A percentile compares a stretch with the other conserved stretches of the same genome.
Evolutionary conservation across 805 yeast genomes (phyloP).

Genomic region (Wickerhamomyces alni): DNA sequence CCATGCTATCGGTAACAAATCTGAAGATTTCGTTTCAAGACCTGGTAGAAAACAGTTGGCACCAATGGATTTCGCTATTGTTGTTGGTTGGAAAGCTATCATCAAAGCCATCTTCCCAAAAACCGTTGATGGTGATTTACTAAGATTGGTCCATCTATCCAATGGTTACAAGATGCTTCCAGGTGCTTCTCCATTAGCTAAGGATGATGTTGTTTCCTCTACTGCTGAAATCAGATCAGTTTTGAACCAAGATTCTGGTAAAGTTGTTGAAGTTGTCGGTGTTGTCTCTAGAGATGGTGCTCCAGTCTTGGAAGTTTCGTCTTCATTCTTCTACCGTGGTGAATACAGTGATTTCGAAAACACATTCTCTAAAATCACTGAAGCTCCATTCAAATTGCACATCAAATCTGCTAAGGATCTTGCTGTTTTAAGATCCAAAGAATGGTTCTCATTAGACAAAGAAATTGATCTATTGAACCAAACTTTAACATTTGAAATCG

Average conservation of each 20-base stretch:
- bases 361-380: constrained; percentile 84
- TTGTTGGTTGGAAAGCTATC: constrained; percentile 96
- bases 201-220: constrained; percentile 80
- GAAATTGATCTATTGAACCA: constrained; percentile 68
- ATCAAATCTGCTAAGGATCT: constrained; percentile 78
- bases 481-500: constrained; percentile 82
- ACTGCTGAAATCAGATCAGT: constrained; percentile 84
- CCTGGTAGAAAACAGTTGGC: constrained; percentile 81
- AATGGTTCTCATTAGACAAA: constrained; percentile 89
- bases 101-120: constrained; percentile 97
- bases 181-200: constrained; percentile 83
- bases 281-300: constrained; percentile 67
- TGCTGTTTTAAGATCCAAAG: constrained; percentile 90
- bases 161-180: constrained; percentile 92
- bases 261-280: constrained; percentile 93
- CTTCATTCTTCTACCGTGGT: constrained; percentile 97
- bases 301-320: constrained; percentile 89
- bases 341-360: constrained; percentile 79
- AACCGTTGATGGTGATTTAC: constrained; percentile 91
- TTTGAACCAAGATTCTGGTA: constrained; percentile 87
- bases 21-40: constrained; percentile 92
- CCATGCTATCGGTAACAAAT: constrained; percentile 94
- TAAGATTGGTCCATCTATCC: constrained; percentile 89
- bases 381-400: constrained; percentile 78
- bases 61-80: constrained; percentile 99